Base-by-base conservation (phyloP, 164 flowering plant genomes). In the Houttuynia cordata region DNA sequence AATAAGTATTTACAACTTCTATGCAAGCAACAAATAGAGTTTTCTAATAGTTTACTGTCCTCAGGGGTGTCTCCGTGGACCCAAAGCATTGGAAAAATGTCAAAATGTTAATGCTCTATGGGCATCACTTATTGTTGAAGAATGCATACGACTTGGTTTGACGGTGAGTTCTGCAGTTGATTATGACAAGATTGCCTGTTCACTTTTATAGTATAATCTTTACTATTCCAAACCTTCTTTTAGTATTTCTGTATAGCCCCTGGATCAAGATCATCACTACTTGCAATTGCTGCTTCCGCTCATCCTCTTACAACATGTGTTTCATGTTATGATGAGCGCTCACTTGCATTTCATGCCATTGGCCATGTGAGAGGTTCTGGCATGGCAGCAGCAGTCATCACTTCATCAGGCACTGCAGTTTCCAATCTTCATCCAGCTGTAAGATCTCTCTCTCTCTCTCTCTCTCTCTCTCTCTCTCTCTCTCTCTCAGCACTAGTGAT, bases 321-420 rank as follows among this genome's bases (percentile, higher is more conserved):
- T 64, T 78, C 80, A 68, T 93, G 99, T 71, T 83, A 67, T 78
- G 99, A 93, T 69, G 96, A 90, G 62, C 91, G 96, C 15, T 90
- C 96, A 30, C 89, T 88, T 66, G 91, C 96, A 62, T 93, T 83
- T 75, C 97, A 93, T 78, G 99, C 97, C 23, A 60, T 90, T 74
- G 99, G 99, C 41, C 90, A 80, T 80, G 96, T 84, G 24, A 84
- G 82, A 80, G 96, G 97, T 47, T 86, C 94, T 66, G 67, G 58
- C 53, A 78, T 45, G 72, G 95, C 97, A 53, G 96, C 99, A 40
- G 88, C 86, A 8, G 79, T 93, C 56, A 85, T 93, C 67, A 88
- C 99, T 39, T 76, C 99, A 63, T 93, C 99, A 30, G 99, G 97
- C 70, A 93, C 99, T 70, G 99, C 99, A n/a, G 96, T 86, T 68